Conservation (phyloP, 495 filamentous ascomycete genomes). For the Daldinia bambusicola region DNA sequence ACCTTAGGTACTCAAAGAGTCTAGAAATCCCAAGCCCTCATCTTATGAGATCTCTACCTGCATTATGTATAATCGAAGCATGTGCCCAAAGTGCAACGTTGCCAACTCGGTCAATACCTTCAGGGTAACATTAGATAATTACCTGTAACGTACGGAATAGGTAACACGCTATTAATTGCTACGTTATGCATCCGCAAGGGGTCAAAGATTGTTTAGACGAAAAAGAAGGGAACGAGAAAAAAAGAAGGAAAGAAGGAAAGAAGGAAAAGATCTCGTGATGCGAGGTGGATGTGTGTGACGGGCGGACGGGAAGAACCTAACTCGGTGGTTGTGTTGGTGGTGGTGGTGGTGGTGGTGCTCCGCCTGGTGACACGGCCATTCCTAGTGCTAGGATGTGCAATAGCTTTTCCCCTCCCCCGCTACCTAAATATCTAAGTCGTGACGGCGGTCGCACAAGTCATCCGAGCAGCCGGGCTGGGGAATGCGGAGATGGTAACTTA, state of each 20-base stretch:
- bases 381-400: too few species aligned
- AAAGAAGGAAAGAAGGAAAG: not conserved
- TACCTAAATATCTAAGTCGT: too few species aligned
- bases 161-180: too few species aligned
- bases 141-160: too few species aligned
- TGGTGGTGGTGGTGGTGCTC: too few species aligned
- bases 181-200: too few species aligned
- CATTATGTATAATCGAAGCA: not conserved
- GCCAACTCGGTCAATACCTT: not conserved
- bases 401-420: not conserved
- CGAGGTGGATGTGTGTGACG: constrained; percentile 12
- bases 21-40: too few species aligned
- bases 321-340: not conserved
- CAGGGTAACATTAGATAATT: not conserved
- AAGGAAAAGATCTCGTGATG: constrained; percentile 29
- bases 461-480: not conserved
- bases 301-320: constrained; percentile 10
- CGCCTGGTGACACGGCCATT: not conserved
- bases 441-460: constrained; percentile 3
- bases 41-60: not conserved
- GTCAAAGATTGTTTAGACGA: too few species aligned
- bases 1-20: too few species aligned
- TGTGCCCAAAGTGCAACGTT: constrained; percentile 26
- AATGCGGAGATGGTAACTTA: constrained; percentile 3
- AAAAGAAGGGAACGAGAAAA: too few species aligned